Evolutionary conservation across 352 stramenopile species (phyloP), one percentile per base, ranked within the genome.

Genomic region (Globisporangium mamillatum): DNA sequence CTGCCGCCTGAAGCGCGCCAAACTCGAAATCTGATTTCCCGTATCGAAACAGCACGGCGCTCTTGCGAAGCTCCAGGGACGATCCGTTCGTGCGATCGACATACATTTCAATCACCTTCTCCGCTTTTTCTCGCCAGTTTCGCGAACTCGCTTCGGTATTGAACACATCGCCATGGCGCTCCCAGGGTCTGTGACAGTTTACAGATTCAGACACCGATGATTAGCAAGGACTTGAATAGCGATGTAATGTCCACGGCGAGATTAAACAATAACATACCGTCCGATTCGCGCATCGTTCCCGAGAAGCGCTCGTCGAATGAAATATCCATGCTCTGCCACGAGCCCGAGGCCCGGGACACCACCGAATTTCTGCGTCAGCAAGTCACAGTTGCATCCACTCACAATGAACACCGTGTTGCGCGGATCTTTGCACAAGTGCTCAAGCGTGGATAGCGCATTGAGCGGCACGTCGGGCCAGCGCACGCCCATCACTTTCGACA

Each of bases 1-100:
- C 97, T 36, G 96, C 94, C 5, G 96, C 97, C 72, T 99, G 98
- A 55, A 99, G 76, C 48, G 89, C 87, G 22, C 98, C 98, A 80
- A 99, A 99, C 74, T 99, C 98, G 56, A 98, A 97, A 77, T 99
- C 98, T 6, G 97, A 97, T 74, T 99, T 98, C 66, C 94, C 92
- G 68, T 99, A 99, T 54, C 99, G 97, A 80, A 98, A 99, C 1
- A 99, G 78, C 32, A 99, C 86, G 9, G 98, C 98, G 69, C 97
- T 99, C 69, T 97, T 96, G 16, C 98, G 99, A 54, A 98, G 80
- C 83, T 99, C 98, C 32, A 99, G 86, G 57, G 98, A 98, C 10
- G 97, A 98, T 16, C 98, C 97, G 73, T 99, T 98, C 2, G 98
- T 99, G 44, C 97, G 86, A 71, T 98, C 95, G 25, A 98, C 94